phyloP scores from a whole-genome alignment of 2,329 filamentous ascomycete species.

The Xylaria sp. region DNA sequence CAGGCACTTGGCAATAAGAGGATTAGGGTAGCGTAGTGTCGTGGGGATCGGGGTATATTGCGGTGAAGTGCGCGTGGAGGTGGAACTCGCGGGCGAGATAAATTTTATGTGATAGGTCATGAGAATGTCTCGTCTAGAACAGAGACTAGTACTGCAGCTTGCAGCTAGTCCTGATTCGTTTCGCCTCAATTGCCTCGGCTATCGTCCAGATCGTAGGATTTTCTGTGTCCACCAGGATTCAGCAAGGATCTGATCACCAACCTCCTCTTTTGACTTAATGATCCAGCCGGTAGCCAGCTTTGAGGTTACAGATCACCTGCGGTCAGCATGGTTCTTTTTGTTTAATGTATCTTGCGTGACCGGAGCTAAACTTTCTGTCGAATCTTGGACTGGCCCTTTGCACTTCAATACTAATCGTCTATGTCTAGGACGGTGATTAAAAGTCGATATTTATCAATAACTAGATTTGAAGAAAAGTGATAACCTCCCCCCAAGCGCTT shows the following conservation, averaged over 20 bases:
- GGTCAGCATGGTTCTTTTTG: not conserved
- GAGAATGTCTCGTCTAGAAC: constrained; percentile 5
- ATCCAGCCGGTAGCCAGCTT: not conserved
- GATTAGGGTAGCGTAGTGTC: constrained; percentile 20
- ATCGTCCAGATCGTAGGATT: constrained; percentile 5
- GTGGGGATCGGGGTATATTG: constrained; percentile 20
- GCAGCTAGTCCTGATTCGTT: constrained; percentile 10
- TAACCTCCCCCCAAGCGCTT: constrained; percentile 52
- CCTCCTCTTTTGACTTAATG: not conserved
- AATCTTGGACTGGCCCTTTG: not conserved
- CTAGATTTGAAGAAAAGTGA: constrained; percentile 45
- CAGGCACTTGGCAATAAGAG: constrained; percentile 17
- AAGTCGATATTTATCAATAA: not conserved
- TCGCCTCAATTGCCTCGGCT: constrained; percentile 9
- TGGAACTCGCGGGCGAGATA: constrained; percentile 14
- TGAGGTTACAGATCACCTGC: not conserved
- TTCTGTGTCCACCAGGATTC: not conserved
- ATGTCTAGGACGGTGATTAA: not conserved
- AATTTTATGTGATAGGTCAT: constrained; percentile 17
- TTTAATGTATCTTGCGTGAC: not conserved
- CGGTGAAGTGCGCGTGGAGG: constrained; percentile 17
- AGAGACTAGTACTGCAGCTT: not conserved
- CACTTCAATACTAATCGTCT: not conserved
- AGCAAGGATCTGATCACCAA: constrained; percentile 3
- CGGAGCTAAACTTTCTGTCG: not conserved